Evolutionary conservation across 2,329 filamentous ascomycete species (phyloP).

Genomic region (Trichoderma pleuroti): DNA sequence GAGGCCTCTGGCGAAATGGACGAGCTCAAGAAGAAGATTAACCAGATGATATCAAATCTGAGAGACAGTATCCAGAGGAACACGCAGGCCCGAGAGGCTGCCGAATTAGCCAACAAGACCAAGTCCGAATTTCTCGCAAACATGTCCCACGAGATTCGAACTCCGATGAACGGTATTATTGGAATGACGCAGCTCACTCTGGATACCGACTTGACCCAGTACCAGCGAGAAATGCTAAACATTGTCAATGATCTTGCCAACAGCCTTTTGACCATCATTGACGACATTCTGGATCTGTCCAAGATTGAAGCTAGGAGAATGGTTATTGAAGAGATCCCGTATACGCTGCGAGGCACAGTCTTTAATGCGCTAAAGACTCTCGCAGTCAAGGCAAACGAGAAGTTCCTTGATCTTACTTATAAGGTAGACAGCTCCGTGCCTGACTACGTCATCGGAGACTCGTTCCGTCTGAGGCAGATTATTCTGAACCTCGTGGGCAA

Average conservation of each 20-base stretch:
- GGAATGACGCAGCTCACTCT: constrained; percentile 96
- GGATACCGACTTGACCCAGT: constrained; percentile 90
- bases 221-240: constrained; percentile 97
- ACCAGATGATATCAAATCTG: constrained; percentile 96
- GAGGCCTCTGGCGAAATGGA: constrained; percentile 99
- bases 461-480: constrained; percentile 92
- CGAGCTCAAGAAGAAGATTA: constrained; percentile 97
- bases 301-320: constrained; percentile 94
- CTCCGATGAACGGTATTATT: constrained; percentile 96
- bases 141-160: constrained; percentile 98
- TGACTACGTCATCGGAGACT: constrained; percentile 93
- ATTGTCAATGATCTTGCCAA: constrained; percentile 97
- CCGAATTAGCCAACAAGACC: constrained; percentile 94
- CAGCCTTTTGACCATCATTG: constrained; percentile 93
- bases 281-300: constrained; percentile 71
- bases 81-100: constrained; percentile 90
- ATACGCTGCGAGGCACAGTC: constrained; percentile 87
- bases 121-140: constrained; percentile 98
- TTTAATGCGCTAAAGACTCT: constrained; percentile 97
- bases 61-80: constrained; percentile 96
- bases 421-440: constrained; percentile 90
- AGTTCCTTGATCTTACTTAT: constrained; percentile 88
- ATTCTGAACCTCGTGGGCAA: constrained; percentile 97
- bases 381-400: constrained; percentile 96
- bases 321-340: constrained; percentile 97